These are phyloP conservation scores for Mucor saturninus DNA, from an alignment of 371 early-diverging fungal species.

Conservation along the genomic window DNA sequence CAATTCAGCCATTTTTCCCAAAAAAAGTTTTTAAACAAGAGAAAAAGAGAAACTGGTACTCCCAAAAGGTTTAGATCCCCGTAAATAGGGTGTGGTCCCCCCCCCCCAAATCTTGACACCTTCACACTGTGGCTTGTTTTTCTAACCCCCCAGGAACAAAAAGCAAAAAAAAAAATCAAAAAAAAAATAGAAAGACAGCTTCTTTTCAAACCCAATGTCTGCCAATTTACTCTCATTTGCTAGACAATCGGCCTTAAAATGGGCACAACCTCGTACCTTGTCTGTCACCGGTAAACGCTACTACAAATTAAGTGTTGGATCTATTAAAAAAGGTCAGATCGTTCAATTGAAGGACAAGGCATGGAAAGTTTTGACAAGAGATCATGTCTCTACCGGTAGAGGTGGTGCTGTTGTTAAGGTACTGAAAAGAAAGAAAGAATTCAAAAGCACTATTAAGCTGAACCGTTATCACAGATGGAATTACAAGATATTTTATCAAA, in stretches of 20 bases:
- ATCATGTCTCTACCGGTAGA: constrained; percentile 50
- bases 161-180: not conserved
- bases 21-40: constrained; percentile 5
- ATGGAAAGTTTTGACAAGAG: constrained; percentile 51
- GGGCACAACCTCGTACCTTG: not conserved
- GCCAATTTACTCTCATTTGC: constrained; percentile 4
- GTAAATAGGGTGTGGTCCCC: not conserved
- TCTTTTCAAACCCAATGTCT: constrained; percentile 6
- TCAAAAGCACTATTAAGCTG: no score
- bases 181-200: not conserved
- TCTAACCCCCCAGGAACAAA: constrained; percentile 4
- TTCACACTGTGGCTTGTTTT: not conserved
- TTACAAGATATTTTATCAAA: constrained; percentile 60
- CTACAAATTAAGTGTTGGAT: constrained; percentile 51
- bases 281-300: constrained; percentile 13
- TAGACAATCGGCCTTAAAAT: not conserved
- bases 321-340: constrained; percentile 54
- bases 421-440: not conserved
- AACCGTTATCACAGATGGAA: constrained; percentile 55
- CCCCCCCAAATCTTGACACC: not conserved
- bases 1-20: constrained; percentile 18
- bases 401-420: constrained; percentile 61
- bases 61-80: not conserved
- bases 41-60: not conserved
- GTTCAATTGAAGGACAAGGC: constrained; percentile 52